Conservation (phyloP, 208 protist species). For the Trypanosoma mega region DNA sequence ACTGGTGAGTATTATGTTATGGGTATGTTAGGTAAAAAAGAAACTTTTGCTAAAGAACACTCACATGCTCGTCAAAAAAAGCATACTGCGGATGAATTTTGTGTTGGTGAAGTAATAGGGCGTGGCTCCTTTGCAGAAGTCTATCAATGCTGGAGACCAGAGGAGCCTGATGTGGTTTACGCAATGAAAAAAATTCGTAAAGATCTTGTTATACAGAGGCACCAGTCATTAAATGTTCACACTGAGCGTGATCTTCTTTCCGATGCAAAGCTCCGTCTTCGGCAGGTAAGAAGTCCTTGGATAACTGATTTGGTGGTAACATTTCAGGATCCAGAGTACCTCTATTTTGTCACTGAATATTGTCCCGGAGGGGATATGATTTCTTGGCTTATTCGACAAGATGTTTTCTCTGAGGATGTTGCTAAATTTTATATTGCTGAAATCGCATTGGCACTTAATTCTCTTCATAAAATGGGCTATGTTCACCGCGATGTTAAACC, state of each 20-base stretch:
- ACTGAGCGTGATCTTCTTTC: constrained; percentile 86
- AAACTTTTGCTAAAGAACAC: constrained; percentile 40
- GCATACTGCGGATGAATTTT: constrained; percentile 79
- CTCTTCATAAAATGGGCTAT: constrained; percentile 84
- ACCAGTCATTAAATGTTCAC: constrained; percentile 85
- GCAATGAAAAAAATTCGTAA: constrained; percentile 93
- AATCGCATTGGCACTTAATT: constrained; percentile 83
- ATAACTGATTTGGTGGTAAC: constrained; percentile 85
- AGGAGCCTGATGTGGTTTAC: constrained; percentile 70
- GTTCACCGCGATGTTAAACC: constrained; percentile 59
- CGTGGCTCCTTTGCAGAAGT: constrained; percentile 94
- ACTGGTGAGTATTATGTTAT: constrained; percentile 38
- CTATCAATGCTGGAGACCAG: constrained; percentile 48
- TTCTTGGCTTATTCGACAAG: constrained; percentile 92
- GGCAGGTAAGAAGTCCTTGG: constrained; percentile 50
- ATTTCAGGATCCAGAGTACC: constrained; percentile 83
- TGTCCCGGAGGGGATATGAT: constrained; percentile 95
- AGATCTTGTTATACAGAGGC: constrained; percentile 81
- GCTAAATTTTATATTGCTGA: constrained; percentile 89
- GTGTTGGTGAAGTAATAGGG: constrained; percentile 86
- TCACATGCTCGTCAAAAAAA: constrained; percentile 51
- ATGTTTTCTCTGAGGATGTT: constrained; percentile 83
- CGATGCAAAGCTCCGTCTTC: constrained; percentile 19
- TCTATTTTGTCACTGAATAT: constrained; percentile 96
- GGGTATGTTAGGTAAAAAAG: constrained; percentile 27